Base-by-base conservation (phyloP, 305 asterid genomes). In the Caryopteris hybrid region DNA sequence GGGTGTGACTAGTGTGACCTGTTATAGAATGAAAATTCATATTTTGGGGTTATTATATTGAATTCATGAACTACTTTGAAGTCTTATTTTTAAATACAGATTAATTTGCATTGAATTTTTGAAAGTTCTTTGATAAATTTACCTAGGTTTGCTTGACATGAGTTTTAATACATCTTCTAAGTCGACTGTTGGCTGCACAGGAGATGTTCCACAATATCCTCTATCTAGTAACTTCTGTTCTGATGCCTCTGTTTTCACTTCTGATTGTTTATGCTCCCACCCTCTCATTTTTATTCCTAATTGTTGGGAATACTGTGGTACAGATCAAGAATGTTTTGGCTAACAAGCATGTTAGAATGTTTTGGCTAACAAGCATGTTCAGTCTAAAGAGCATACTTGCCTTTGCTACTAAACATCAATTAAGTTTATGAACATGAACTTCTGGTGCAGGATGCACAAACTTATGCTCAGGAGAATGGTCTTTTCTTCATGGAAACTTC, bases 401-500 rank as follows among this genome's bases (percentile, higher is more conserved):
- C 31, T 42, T 64, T 6, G 25, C 42, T 27, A 17, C 25, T 47
- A 20, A 21, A 21, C 39, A 43, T 53, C 60, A 61, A 42, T 41
- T 71, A 34, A 33, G n/a, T 62, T 50, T 57, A 47, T 57, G 57
- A 62, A 57, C 57, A 17, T 21, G 36, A 38, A 52, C 63, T 52
- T 68, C 13, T 69, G 46, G 70, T 79, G 68, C 84, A 85, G 95
- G 90, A 83, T 58, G 95, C 88, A 22, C 65, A 85, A 76, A 56
- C 81, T 27, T 88, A 88, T 76, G 90, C 90, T 14, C 77, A 82
- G 60, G 86, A 83, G 75, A 88, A 88, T 77, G 89, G 88, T 27
- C 95, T 87, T 59, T 87, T 87, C 85, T 87, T 81, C 62, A 60
- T 85, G 80, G 95, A 87, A 79, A 88, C 95, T 65, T 88, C 95